phyloP scores from a whole-genome alignment of 1,139 yeast genomes.

The Protomyces pachydermus region DNA sequence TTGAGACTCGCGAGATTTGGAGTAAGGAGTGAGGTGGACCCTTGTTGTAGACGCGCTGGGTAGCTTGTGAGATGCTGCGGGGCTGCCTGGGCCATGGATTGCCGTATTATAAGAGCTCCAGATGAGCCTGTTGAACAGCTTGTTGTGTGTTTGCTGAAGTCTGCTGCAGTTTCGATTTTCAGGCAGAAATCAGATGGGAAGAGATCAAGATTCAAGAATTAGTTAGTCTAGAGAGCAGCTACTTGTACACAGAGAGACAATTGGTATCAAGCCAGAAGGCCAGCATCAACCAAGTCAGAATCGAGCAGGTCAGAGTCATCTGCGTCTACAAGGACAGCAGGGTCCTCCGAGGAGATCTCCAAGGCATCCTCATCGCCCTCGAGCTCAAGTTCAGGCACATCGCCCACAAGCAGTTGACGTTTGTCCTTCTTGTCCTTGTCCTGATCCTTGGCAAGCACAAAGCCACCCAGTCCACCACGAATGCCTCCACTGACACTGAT shows the following conservation, averaged over 20 bases:
- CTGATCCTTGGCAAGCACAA: constrained; percentile 1
- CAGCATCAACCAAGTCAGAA: not conserved
- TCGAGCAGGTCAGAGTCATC: not conserved
- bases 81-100: constrained; percentile 28
- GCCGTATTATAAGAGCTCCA: no score
- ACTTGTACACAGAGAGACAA: no score
- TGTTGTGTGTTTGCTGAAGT: not conserved
- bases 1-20: constrained; percentile 29
- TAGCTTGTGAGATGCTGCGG: constrained; percentile 30
- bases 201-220: not conserved
- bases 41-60: constrained; percentile 34
- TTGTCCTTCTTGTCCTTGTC: not conserved
- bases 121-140: no score
- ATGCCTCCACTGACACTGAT: not conserved
- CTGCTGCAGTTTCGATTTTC: not conserved
- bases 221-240: not conserved
- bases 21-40: constrained; percentile 33
- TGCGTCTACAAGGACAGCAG: not conserved
- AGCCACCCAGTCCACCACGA: constrained; percentile 19
- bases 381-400: not conserved
- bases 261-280: not conserved
- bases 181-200: not conserved
- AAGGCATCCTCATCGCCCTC: not conserved
- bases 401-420: not conserved
- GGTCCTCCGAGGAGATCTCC: not conserved